Evolutionary conservation across 768 basidiomycete genomes (phyloP).

Genomic region (Austroboletus festivus): DNA sequence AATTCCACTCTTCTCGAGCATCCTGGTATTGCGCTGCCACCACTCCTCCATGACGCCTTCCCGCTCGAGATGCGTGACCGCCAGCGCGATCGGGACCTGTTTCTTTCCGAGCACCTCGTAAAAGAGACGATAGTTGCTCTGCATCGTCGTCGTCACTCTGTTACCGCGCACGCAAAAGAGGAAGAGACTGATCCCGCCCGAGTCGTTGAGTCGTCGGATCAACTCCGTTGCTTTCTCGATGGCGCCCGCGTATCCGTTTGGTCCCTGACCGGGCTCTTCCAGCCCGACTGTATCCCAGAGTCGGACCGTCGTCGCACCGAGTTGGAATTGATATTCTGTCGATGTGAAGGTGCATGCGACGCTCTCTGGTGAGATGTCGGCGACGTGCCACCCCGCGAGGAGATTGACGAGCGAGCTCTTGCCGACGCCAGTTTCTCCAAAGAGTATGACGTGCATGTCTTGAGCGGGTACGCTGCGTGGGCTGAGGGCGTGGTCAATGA

Average conservation of each 20-base stretch:
- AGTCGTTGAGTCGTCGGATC: constrained; percentile 25
- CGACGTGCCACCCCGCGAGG: constrained; percentile 31
- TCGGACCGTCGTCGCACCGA: constrained; percentile 18
- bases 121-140: constrained; percentile 35
- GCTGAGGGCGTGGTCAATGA: constrained; percentile 21
- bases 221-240: constrained; percentile 30
- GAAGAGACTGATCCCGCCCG: constrained; percentile 30
- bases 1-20: constrained; percentile 20
- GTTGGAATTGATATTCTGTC: constrained; percentile 25
- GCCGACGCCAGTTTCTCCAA: constrained; percentile 39
- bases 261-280: constrained; percentile 20
- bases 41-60: constrained; percentile 31
- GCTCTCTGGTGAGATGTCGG: constrained; percentile 25
- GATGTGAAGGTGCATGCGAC: constrained; percentile 31
- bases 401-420: constrained; percentile 38
- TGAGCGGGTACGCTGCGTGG: constrained; percentile 16
- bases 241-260: constrained; percentile 22
- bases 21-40: constrained; percentile 28
- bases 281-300: constrained; percentile 35
- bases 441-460: constrained; percentile 35
- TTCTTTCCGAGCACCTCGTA: constrained; percentile 38
- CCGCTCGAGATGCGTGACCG: constrained; percentile 38
- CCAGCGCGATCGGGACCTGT: constrained; percentile 38
- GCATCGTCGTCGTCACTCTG: constrained; percentile 26
- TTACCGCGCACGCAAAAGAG: constrained; percentile 33